Evolutionary conservation across 257 asterid species (phyloP).

Genomic region (Solanum chilense): DNA sequence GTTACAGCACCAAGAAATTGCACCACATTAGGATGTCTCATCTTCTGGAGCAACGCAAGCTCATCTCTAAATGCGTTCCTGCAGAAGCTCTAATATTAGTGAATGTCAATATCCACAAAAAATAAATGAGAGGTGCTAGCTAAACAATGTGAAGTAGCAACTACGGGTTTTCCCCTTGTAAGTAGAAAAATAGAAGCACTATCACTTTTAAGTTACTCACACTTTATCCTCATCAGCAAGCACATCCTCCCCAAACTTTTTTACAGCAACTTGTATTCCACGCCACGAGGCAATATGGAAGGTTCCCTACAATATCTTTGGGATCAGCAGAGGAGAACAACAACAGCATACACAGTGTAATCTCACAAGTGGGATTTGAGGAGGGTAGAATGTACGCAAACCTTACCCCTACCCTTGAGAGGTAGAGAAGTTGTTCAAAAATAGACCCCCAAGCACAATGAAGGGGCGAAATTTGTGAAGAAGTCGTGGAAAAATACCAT

Average conservation of each 20-base stretch:
- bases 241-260: conserved; percentile 65
- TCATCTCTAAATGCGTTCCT: conserved; percentile 82
- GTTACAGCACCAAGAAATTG: conserved; percentile 99
- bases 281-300: conserved; percentile 72
- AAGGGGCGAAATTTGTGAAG: no score
- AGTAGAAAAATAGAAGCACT: neutral
- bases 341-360: neutral
- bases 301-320: conserved; percentile 47
- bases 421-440: no score
- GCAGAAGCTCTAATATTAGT: conserved; percentile 3
- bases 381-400: neutral
- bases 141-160: neutral
- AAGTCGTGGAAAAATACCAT: neutral
- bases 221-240: conserved; percentile 72
- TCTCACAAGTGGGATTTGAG: neutral
- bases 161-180: neutral
- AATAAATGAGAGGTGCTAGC: neutral
- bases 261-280: conserved; percentile 88
- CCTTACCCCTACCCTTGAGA: neutral
- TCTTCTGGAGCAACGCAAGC: conserved; percentile 84
- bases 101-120: neutral
- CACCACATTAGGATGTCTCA: conserved; percentile 92
- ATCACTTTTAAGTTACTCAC: conserved; percentile 26
- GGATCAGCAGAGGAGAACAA: neutral
- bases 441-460: no score